Evolutionary conservation across 768 basidiomycete genomes (phyloP).

Genomic region (Neoboletus subvelutipes): DNA sequence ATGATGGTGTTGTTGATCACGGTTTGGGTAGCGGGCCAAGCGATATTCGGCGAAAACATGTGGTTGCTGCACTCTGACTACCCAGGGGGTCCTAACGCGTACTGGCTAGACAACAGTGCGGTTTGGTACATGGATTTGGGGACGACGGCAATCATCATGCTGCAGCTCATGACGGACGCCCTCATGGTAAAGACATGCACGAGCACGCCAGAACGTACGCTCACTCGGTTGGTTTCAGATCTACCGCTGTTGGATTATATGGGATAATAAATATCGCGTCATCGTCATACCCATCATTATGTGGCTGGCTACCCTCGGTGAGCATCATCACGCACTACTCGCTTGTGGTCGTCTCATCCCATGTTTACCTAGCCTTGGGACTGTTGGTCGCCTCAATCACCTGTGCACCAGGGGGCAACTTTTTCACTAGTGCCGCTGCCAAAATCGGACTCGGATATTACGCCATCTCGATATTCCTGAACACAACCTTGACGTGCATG

Average conservation of each 20-base stretch:
- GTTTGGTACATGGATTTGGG: slow-evolving; percentile 32
- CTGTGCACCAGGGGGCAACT: slow-evolving; percentile 19
- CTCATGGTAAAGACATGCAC: slow-evolving; percentile 16
- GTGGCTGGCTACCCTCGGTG: slow-evolving; percentile 26
- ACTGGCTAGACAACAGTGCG: slow-evolving; percentile 25
- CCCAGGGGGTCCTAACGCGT: slow-evolving; percentile 37
- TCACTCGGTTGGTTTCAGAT: slow-evolving; percentile 32
- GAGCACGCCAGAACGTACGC: background rate
- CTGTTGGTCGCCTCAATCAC: slow-evolving; percentile 7
- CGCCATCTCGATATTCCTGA: slow-evolving; percentile 14
- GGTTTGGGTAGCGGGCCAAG: slow-evolving; percentile 24
- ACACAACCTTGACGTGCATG: slow-evolving; percentile 18
- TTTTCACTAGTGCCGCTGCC: slow-evolving; percentile 12
- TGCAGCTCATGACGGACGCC: slow-evolving; percentile 38
- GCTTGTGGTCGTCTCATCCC: background rate
- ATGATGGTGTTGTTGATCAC: slow-evolving; percentile 30
- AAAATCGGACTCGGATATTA: slow-evolving; percentile 22
- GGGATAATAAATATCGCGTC: slow-evolving; percentile 16
- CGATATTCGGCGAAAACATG: slow-evolving; percentile 31
- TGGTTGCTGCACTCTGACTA: slow-evolving; percentile 37
- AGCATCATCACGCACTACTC: background rate
- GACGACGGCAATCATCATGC: slow-evolving; percentile 20
- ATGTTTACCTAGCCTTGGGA: slow-evolving; percentile 16
- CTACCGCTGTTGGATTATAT: slow-evolving; percentile 39
- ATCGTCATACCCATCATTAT: slow-evolving; percentile 19